Evolutionary conservation across 768 basidiomycete genomes (phyloP).

Genomic region (Pulveroboletus sp.): DNA sequence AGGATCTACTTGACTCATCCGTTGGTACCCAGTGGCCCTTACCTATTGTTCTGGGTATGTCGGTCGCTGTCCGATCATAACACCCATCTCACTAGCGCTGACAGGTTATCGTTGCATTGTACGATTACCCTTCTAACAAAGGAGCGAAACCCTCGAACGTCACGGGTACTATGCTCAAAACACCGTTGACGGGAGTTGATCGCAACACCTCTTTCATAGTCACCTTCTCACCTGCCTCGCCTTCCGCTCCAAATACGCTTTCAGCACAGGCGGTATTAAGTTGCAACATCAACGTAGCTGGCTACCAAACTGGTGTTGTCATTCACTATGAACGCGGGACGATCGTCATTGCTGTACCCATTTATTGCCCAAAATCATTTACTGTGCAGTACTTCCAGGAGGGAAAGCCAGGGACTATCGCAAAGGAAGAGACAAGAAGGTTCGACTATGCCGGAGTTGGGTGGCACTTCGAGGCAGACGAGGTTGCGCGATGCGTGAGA

Average conservation of each 20-base stretch:
- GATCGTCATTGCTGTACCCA: conserved; percentile 59
- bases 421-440: conserved; percentile 52
- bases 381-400: conserved; percentile 57
- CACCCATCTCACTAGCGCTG: conserved; percentile 9
- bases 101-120: conserved; percentile 72
- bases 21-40: conserved; percentile 57
- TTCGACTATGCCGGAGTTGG: conserved; percentile 65
- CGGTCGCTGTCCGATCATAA: not conserved
- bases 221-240: conserved; percentile 52
- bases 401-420: conserved; percentile 37
- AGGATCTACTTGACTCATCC: conserved; percentile 2
- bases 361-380: conserved; percentile 63
- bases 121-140: conserved; percentile 76
- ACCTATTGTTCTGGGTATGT: conserved; percentile 74
- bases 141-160: conserved; percentile 51
- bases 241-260: conserved; percentile 34
- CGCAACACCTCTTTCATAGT: conserved; percentile 70
- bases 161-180: conserved; percentile 70
- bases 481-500: conserved; percentile 72
- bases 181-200: conserved; percentile 75
- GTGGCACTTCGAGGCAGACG: conserved; percentile 85
- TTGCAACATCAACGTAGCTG: conserved; percentile 56
- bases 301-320: conserved; percentile 47
- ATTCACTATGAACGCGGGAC: conserved; percentile 75
- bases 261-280: conserved; percentile 69